Percentiles rank a stretch among this genome's conserved stretches.
phyloP scores from a whole-genome alignment of 2,329 filamentous ascomycete species.

The Botrytis elliptica region DNA sequence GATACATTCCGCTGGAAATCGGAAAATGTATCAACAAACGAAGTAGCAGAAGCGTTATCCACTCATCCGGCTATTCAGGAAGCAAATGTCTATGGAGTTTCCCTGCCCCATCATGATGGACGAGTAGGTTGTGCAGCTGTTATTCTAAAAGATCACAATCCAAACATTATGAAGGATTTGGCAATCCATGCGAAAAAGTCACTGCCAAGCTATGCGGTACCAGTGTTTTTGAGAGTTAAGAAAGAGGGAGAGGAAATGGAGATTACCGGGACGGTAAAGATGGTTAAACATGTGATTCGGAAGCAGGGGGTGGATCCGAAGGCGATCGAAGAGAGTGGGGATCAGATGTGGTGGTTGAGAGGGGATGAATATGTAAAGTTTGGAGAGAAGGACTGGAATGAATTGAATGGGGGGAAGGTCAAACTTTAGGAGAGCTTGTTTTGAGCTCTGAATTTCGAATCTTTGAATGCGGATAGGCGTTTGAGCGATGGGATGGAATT shows the following conservation, averaged over 20 bases:
- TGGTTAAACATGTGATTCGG: constrained; percentile 76
- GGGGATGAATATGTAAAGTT: constrained; percentile 68
- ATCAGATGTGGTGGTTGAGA: constrained; percentile 58
- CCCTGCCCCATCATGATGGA: constrained; percentile 77
- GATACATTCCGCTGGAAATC: constrained; percentile 81
- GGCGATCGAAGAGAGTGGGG: constrained; percentile 44
- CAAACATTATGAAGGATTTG: constrained; percentile 54
- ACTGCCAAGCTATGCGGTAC: constrained; percentile 73
- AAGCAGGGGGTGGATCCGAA: constrained; percentile 69
- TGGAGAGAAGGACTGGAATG: constrained; percentile 63
- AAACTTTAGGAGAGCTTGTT: constrained; percentile 41
- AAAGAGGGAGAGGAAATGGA: constrained; percentile 49
- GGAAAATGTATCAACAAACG: constrained; percentile 78
- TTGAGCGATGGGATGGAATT: neutral
- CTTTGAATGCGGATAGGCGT: neutral
- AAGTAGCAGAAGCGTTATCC: constrained; percentile 75
- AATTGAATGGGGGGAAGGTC: constrained; percentile 63
- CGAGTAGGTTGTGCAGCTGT: constrained; percentile 79
- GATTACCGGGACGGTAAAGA: constrained; percentile 83
- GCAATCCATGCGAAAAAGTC: constrained; percentile 55
- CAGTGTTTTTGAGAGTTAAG: constrained; percentile 72
- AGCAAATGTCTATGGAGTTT: constrained; percentile 83
- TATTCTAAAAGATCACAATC: constrained; percentile 50
- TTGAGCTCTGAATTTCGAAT: neutral
- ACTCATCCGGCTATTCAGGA: constrained; percentile 66